phyloP scores from a whole-genome alignment of 305 asterid genomes.

The Salvia sclarea region DNA sequence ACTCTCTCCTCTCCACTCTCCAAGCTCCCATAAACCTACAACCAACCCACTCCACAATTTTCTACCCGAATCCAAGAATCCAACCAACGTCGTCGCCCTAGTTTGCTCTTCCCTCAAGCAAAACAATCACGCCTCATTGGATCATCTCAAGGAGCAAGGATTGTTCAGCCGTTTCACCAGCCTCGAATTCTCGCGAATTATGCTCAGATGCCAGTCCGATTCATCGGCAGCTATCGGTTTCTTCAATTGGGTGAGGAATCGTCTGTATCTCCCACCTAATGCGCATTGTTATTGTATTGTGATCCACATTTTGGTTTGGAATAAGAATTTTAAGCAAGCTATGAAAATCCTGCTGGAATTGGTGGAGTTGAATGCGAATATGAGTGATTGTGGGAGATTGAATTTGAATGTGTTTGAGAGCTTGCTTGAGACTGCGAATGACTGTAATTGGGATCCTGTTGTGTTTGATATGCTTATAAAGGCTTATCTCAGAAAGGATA shows the following conservation, averaged over 20 bases:
- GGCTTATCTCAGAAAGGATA: conserved; percentile 66
- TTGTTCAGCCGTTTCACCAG: conserved; percentile 49
- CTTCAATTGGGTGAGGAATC: conserved; percentile 68
- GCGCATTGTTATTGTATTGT: conserved; percentile 54
- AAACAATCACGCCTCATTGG: conserved; percentile 37
- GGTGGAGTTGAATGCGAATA: conserved; percentile 42
- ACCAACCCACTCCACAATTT: conserved; percentile 62
- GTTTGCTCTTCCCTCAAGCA: conserved; percentile 58
- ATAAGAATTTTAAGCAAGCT: conserved; percentile 57
- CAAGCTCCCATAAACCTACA: conserved; percentile 34
- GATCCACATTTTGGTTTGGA: conserved; percentile 73
- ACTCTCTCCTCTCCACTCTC: conserved; percentile 41
- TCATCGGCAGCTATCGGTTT: conserved; percentile 58
- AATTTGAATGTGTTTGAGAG: conserved; percentile 40
- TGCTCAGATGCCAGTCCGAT: conserved; percentile 83
- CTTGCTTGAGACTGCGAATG: conserved; percentile 46
- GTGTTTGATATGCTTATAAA: conserved; percentile 86
- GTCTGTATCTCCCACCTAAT: conserved; percentile 43
- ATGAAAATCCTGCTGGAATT: conserved; percentile 62
- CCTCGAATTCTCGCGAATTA: conserved; percentile 63
- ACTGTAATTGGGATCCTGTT: conserved; percentile 82
- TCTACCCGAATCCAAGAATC: conserved; percentile 65
- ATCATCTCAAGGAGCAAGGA: conserved; percentile 49
- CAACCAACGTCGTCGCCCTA: conserved; percentile 62
- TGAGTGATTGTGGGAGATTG: conserved; percentile 20